Evolutionary conservation across 345 rosid genomes (phyloP), one percentile per base, ranked within the genome.

Genomic region (Erysimum cheiranthoides): DNA sequence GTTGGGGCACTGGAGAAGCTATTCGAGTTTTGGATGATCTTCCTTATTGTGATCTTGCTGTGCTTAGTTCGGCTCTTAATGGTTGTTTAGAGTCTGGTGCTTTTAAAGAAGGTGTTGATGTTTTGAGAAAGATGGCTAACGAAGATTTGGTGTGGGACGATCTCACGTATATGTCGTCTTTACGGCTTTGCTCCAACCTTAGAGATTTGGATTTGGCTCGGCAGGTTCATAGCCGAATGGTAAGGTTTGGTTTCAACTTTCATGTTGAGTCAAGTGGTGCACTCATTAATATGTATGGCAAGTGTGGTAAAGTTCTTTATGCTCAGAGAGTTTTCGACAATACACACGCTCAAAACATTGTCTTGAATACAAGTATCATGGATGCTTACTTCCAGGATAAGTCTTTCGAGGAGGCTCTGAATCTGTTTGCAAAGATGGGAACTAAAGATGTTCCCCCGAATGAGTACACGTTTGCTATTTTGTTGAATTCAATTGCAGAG

Each of bases 211-310:
- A 79, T 47, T 71, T 88, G 80, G 93, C 88, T 62, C 77, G 75
- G 80, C 84, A 82, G 79, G 78, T 88, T 72, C 96, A 93, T 78
- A 64, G 82, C 66, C 82, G 73, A 61, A 74, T 85, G 81, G 56
- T 89, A 66, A 80, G 61, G 68, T 72, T 74, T 77, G 66, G 54
- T 68, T 69, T 81, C 50, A 70, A 83, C 16, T 34, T 59, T 68
- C 89, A 83, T 63, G 80, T 45, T 40, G 82, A 66, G 68, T 66
- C 77, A 57, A 57, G 46, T 70, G 86, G 91, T 63, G 87, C 90
- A 1, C 70, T 87, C 38, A 82, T 93, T 56, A 89, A 85, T 67
- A 87, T 88, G 97, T 93, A 93, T 34, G 97, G 96, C 11, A 91
- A 83, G 78, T 93, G 97, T 71, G 87, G 92, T 40, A 53, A 83